Conservation (phyloP, 1,139 yeast species). For the Chernovozyma aurita region DNA sequence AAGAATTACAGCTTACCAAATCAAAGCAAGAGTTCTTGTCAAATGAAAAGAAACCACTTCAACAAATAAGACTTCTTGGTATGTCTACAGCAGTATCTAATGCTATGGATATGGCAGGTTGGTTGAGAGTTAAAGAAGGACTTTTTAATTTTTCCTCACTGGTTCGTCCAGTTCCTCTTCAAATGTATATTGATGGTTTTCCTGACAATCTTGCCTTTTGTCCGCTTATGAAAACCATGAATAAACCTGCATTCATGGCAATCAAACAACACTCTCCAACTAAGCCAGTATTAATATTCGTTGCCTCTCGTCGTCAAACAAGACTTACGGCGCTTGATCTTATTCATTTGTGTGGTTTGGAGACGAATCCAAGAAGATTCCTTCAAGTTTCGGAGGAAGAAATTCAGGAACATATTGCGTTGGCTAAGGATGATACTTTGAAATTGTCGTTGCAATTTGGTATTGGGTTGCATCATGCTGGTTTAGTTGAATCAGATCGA, state of each 20-base stretch:
- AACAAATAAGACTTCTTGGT: conserved; percentile 76
- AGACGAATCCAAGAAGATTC: conserved; percentile 86
- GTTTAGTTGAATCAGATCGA: conserved; percentile 87
- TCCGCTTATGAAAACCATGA: conserved; percentile 97
- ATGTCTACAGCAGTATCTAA: conserved; percentile 98
- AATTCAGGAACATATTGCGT: conserved; percentile 53
- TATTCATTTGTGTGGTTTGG: conserved; percentile 92
- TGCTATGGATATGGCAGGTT: conserved; percentile 96
- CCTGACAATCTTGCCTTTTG: conserved; percentile 93
- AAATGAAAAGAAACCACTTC: conserved; percentile 18
- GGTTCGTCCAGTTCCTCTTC: conserved; percentile 95
- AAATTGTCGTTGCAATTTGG: conserved; percentile 86
- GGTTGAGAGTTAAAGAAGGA: conserved; percentile 91
- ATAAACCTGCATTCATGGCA: conserved; percentile 95
- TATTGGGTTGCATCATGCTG: conserved; percentile 97
- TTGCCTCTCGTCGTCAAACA: conserved; percentile 96
- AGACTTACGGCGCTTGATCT: conserved; percentile 90
- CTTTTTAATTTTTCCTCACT: conserved; percentile 91
- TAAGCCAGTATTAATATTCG: conserved; percentile 91
- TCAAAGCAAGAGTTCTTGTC: background rate
- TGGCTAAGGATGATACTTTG: conserved; percentile 86
- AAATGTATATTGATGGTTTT: conserved; percentile 97
- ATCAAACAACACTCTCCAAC: conserved; percentile 91
- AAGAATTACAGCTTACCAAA: background rate
- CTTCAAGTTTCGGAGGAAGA: conserved; percentile 75